phyloP scores from a whole-genome alignment of 192 early-diverging fungal species.

The Bifiguratus adelaidae region DNA sequence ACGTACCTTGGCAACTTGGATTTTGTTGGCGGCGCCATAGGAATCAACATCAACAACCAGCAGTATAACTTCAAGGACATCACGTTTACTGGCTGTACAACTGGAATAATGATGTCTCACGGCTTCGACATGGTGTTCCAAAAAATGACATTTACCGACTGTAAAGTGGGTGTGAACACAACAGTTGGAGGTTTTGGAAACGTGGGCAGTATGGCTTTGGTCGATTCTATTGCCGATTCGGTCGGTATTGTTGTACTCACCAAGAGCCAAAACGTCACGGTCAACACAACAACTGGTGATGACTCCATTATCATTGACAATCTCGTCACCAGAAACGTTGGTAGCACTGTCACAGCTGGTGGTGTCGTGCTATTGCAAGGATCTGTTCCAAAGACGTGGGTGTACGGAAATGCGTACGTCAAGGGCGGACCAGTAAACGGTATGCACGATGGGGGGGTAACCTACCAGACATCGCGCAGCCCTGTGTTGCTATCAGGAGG shows the following conservation, averaged over 20 bases:
- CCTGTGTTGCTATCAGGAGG: not conserved
- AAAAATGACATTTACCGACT: not conserved
- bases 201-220: not conserved
- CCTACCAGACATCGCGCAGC: not conserved
- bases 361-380: not conserved
- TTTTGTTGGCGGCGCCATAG: not conserved
- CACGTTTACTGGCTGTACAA: slow-evolving; percentile 2
- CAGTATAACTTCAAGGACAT: slow-evolving; percentile 3
- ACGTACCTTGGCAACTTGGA: slow-evolving; percentile 1
- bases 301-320: slow-evolving; percentile 2
- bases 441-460: not conserved
- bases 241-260: not conserved
- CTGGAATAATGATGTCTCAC: not conserved
- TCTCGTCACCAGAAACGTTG: not conserved
- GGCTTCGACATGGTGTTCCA: not conserved
- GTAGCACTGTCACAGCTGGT: not conserved
- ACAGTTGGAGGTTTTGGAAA: slow-evolving; percentile 1
- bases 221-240: not conserved
- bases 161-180: not conserved
- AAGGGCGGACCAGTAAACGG: not conserved
- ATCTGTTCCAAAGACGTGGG: slow-evolving; percentile 1
- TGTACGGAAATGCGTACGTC: slow-evolving; percentile 3
- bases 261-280: not conserved
- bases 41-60: slow-evolving; percentile 6
- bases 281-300: slow-evolving; percentile 1